These are phyloP conservation scores for Cyberlindnera saturnus DNA, from an alignment of 805 yeast genomes.

Conservation along the genomic window DNA sequence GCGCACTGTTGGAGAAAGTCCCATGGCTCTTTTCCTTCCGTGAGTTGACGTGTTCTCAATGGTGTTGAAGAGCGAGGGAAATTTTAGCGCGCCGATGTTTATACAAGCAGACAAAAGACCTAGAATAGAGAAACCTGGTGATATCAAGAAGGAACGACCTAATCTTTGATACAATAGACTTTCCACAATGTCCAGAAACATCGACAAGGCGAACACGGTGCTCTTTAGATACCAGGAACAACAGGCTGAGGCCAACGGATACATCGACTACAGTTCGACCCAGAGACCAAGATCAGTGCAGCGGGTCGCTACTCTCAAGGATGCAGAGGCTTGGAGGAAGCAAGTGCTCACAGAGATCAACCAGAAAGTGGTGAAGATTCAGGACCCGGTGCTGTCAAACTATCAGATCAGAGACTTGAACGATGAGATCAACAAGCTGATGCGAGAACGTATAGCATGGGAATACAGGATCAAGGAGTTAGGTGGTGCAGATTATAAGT, in stretches of 20 bases:
- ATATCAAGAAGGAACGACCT: no score
- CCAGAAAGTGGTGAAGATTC: constrained; percentile 51
- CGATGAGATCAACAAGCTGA: constrained; percentile 61
- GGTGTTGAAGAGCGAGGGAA: no score
- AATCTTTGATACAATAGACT: no score
- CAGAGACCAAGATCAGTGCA: constrained; percentile 58
- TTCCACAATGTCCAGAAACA: constrained; percentile 60
- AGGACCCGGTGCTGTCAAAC: constrained; percentile 55
- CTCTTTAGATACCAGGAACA: constrained; percentile 60
- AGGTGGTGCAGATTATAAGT: constrained; percentile 64
- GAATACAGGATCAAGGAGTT: constrained; percentile 63
- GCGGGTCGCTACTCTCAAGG: constrained; percentile 46
- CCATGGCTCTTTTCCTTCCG: constrained; percentile 2
- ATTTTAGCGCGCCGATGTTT: no score
- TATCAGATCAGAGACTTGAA: constrained; percentile 65
- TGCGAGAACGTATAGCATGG: constrained; percentile 71
- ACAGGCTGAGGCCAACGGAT: constrained; percentile 53
- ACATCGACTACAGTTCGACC: constrained; percentile 47
- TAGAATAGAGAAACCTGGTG: no score
- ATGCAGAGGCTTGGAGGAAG: constrained; percentile 67
- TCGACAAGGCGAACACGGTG: constrained; percentile 69
- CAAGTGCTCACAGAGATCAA: constrained; percentile 61
- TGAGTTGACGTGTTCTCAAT: background rate
- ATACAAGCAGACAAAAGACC: no score
- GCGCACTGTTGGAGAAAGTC: constrained; percentile 25